Percentiles rank a stretch among this genome's conserved stretches.
These are phyloP conservation scores for Prunus armeniaca DNA, from an alignment of 306 rosid species.

Conservation along the genomic window DNA sequence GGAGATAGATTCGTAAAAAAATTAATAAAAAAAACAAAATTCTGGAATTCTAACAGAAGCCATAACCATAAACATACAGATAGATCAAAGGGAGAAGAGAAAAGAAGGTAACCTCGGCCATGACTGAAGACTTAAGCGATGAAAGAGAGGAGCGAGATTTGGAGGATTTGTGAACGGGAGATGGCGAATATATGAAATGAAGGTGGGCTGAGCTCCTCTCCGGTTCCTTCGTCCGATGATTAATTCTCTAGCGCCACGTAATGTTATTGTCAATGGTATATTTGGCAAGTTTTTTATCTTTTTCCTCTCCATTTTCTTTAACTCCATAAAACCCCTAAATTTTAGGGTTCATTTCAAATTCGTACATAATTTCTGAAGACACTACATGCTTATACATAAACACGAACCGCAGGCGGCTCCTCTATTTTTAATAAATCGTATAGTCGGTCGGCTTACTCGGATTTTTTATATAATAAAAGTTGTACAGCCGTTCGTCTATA, in stretches of 20 bases:
- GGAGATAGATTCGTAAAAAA: background rate
- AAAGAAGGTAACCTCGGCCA: conserved; percentile 13
- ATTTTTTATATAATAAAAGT: no score
- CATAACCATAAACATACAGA: background rate
- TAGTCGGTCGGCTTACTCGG: no score
- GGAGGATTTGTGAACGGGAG: background rate
- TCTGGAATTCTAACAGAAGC: background rate
- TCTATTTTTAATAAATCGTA: no score
- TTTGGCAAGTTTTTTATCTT: no score
- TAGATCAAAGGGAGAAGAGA: background rate
- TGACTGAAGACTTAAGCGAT: background rate
- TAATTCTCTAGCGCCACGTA: background rate
- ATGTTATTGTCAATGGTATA: background rate
- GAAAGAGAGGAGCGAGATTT: background rate
- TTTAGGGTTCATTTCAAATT: no score
- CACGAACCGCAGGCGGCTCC: no score
- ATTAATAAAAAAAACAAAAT: background rate
- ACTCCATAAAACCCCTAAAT: no score
- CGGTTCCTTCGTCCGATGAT: background rate
- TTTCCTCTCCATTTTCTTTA: no score
- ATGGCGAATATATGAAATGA: background rate
- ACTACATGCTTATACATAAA: no score
- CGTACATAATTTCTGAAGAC: no score
- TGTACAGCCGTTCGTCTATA: no score
- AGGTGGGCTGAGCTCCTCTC: background rate